Base-by-base conservation (phyloP, 352 stramenopile genomes). In the Pythium periplocum region DNA sequence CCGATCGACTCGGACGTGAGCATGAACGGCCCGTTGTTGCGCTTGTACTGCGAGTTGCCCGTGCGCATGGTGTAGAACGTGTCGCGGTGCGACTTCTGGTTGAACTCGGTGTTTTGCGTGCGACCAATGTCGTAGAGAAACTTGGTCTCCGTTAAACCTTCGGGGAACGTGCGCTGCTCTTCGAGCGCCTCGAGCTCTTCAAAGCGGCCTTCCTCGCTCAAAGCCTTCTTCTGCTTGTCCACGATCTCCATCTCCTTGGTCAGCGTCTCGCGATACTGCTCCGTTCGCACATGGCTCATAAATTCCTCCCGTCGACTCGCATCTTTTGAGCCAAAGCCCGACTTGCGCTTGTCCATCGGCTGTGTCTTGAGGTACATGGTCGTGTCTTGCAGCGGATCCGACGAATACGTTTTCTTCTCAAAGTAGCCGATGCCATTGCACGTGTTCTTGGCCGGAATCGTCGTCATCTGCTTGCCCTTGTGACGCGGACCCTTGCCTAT, bases 271-370 rank as follows among this genome's bases (percentile, higher is more conserved):
- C 87, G 78, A 64, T 96, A 96, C 55, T 95, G 83, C 65, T 96
- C 84, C 7, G 90, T 96, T 56, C 86, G 78, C 51, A 96, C 77
- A 41, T 88, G 83, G 60, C 79, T 93, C 68, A 94, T 96, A 55
- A 97, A 97, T 43, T 97, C 87, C 50, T 95, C 90, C 50, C 82
- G 74, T 35, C 93, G 92, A 51, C 70, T 90, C 26, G 87, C 87
- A 59, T 97, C 87, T 61, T 95, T 91, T 44, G 84, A 93, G 26
- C 87, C 90, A 64, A 97, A 97, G 30, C 87, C 90, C 4, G 89
- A 68, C 60, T 97, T 97, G 43, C 90, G 81, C 43, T 84, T 69
- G 45, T 93, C 78, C 61, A 93, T 79, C 35, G 87, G 86, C 55
- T 96, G 83, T 5, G 81, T 86, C 61, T 89, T 90, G 36, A 93